A percentile compares a stretch with the other conserved stretches of the same genome.
phyloP scores from a whole-genome alignment of 495 filamentous ascomycete species.

The Penicillium canescens region DNA sequence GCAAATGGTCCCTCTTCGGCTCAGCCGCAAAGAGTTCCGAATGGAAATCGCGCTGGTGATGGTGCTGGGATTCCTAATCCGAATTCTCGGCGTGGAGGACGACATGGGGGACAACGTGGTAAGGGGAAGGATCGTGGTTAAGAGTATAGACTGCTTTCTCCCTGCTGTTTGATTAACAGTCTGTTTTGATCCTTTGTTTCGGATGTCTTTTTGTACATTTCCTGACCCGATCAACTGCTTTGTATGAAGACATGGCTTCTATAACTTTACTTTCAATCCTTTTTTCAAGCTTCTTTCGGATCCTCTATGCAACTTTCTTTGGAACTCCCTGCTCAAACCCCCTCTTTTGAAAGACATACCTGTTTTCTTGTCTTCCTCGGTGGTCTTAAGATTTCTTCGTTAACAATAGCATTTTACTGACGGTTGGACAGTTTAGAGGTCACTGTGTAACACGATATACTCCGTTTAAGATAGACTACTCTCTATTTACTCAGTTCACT shows the following conservation, averaged over 20 bases:
- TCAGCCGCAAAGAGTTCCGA: background rate
- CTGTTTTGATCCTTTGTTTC: background rate
- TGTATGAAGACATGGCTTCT: too few species aligned
- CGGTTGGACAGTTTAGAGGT: too few species aligned
- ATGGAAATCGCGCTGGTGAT: constrained; percentile 6
- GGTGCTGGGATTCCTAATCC: background rate
- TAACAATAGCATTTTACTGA: too few species aligned
- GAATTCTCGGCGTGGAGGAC: constrained; percentile 23
- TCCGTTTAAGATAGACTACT: background rate
- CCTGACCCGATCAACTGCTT: too few species aligned
- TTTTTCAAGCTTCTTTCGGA: too few species aligned
- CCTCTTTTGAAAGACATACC: too few species aligned
- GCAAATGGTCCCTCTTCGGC: constrained; percentile 5
- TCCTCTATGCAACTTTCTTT: too few species aligned
- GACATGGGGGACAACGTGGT: constrained; percentile 13
- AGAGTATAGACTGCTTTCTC: background rate
- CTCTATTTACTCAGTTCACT: too few species aligned
- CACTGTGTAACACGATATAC: background rate
- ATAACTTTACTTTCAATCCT: too few species aligned
- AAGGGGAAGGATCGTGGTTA: constrained; percentile 14
- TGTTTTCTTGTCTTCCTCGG: too few species aligned
- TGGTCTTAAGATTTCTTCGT: too few species aligned
- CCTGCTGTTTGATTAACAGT: background rate
- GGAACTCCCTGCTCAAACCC: too few species aligned
- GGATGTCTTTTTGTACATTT: background rate